These are phyloP conservation scores for Leptoxyphium fumago DNA, from an alignment of 2,329 filamentous ascomycete genomes.

Conservation along the genomic window DNA sequence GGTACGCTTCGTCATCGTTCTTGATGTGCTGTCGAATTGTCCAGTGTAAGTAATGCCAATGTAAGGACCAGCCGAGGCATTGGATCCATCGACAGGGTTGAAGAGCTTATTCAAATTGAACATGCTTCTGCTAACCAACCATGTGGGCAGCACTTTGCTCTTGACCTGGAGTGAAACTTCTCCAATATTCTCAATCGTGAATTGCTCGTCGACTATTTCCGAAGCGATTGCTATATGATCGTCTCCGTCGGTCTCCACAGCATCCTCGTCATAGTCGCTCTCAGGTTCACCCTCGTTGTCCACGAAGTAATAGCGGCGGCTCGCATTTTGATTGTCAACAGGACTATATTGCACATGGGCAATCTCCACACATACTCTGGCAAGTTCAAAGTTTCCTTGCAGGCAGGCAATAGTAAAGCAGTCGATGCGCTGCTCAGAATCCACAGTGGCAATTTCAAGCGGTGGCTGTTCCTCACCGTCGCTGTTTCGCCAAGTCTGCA, in stretches of 20 bases:
- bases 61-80: not conserved
- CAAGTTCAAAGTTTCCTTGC: constrained; percentile 48
- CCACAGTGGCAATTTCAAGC: constrained; percentile 47
- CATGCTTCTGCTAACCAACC: constrained; percentile 31
- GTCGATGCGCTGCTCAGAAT: constrained; percentile 31
- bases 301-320: constrained; percentile 13
- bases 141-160: constrained; percentile 42
- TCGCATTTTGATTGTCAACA: constrained; percentile 6
- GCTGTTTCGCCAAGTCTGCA: constrained; percentile 39
- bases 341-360: constrained; percentile 52
- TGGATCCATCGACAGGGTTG: constrained; percentile 11
- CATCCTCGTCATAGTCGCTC: constrained; percentile 20
- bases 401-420: constrained; percentile 57
- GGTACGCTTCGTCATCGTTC: constrained; percentile 1
- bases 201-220: constrained; percentile 48
- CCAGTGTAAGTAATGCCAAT: not conserved
- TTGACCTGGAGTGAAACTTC: constrained; percentile 54
- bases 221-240: constrained; percentile 22
- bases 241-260: constrained; percentile 14
- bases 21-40: not conserved
- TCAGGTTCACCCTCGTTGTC: constrained; percentile 17
- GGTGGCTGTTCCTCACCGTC: constrained; percentile 40
- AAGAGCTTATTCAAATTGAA: constrained; percentile 19
- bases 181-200: constrained; percentile 64
- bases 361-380: constrained; percentile 55